These are phyloP conservation scores for Fusarium concolor DNA, from an alignment of 2,329 filamentous ascomycete species.

Conservation along the genomic window DNA sequence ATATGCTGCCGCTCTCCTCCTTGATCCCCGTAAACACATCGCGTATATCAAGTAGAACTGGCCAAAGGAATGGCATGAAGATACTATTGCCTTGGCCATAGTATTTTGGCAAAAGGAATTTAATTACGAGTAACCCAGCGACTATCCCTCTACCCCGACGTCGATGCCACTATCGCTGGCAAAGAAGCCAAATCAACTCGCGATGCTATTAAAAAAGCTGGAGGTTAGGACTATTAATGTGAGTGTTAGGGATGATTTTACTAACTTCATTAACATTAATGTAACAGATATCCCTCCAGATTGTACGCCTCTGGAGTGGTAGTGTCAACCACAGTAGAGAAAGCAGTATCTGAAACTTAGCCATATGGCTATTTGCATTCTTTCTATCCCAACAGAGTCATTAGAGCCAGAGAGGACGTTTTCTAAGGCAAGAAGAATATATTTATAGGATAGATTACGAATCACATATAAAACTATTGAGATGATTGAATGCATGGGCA, in stretches of 20 bases:
- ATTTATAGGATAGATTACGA: no score
- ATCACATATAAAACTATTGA: no score
- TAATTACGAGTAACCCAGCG: background rate
- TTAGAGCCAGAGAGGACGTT: no score
- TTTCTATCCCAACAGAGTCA: no score
- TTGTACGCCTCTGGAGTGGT: constrained; percentile 4
- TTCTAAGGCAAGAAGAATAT: no score
- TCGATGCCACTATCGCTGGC: background rate
- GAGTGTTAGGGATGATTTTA: no score
- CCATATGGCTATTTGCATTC: background rate
- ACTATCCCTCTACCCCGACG: background rate
- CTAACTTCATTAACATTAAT: constrained; percentile 2
- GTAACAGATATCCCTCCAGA: background rate
- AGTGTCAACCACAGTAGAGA: background rate
- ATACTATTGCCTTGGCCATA: background rate
- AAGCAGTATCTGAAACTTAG: constrained; percentile 1
- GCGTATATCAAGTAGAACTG: constrained; percentile 6
- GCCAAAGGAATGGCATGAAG: constrained; percentile 4
- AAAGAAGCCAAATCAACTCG: constrained; percentile 3
- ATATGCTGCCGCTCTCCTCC: background rate
- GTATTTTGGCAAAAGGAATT: background rate
- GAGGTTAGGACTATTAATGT: constrained; percentile 1
- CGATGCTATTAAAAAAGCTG: constrained; percentile 1
- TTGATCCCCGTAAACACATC: background rate
- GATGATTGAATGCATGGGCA: no score